Base-by-base conservation (phyloP, 495 filamentous ascomycete genomes). In the Penicillium verhagenii region DNA sequence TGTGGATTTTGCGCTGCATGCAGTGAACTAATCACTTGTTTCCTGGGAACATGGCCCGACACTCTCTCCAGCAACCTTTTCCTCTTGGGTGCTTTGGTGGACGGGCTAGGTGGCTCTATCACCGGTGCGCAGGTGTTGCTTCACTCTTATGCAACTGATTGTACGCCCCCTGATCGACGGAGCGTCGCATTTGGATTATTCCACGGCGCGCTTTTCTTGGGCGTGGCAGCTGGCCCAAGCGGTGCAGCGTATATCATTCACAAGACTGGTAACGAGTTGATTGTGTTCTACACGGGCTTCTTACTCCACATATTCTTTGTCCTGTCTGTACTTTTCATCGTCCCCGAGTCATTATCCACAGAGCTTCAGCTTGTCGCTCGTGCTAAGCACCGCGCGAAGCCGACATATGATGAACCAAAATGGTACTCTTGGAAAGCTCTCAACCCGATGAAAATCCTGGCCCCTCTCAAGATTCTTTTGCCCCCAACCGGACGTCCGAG, bases 171-270 rank as follows among this genome's bases (percentile, higher is more conserved):
- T 0, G 84, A 85, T 24, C 81, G 82, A 54, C 83, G 94, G 18
- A 90, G 86, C 43, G 87, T 94, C n/a, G 83, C 85, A 20, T 96
- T 98, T 68, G 92, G 89, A 3, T 90, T 89, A 58, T 87, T 96
- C 55, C 91, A 97, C 61, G 91, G 90, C 13, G 86, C 85, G 60
- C 76, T 98, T 14, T 98, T 96, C 63, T 79, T 82, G 8, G 94
- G 94, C 23, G 84, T 97, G 43, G 92, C 94, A 4, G 55, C 88
- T 11, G 94, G 94, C 0, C 94, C 94, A 2, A 75, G 91, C 13
- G 56, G 94, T 8, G 88, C 89, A 3, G 94, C 88, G 7, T 83
- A 86, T 54, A 61, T 97, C 29, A 83, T 96, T 43, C 79, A 87
- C 60, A 71, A 68, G 59, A 91, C 88, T 0, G 86, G 85, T 1